phyloP scores from a whole-genome alignment of 1,284 basidiomycete species.

The Retiboletus fuscus region DNA sequence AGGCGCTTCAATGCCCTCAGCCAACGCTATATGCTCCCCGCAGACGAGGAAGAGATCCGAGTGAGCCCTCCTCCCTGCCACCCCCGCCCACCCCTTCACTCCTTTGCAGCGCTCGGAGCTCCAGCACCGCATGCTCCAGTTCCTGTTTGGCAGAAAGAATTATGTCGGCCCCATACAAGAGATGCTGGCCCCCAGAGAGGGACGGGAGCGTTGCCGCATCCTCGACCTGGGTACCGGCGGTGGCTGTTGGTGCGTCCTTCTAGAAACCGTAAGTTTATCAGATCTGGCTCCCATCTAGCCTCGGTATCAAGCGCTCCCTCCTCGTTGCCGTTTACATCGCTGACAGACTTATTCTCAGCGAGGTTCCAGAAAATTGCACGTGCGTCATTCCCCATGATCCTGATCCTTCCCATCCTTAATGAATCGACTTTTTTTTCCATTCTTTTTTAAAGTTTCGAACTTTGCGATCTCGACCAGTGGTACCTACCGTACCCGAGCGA shows the following conservation, averaged over 20 bases:
- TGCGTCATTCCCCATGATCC: conserved; percentile 49
- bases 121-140: conserved; percentile 71
- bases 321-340: conserved; percentile 23
- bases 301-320: conserved; percentile 55
- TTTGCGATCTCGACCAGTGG: conserved; percentile 70
- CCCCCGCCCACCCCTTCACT: conserved; percentile 8
- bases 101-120: conserved; percentile 65
- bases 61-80: conserved; percentile 48
- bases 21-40: conserved; percentile 67
- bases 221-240: conserved; percentile 77
- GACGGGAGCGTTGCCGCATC: conserved; percentile 54
- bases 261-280: conserved; percentile 23
- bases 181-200: conserved; percentile 53
- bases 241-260: conserved; percentile 62
- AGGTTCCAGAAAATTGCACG: conserved; percentile 76
- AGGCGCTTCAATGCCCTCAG: conserved; percentile 65
- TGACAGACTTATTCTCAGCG: conserved; percentile 51
- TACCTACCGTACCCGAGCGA: conserved; percentile 70
- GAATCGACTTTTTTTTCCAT: conserved; percentile 14
- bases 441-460: conserved; percentile 64
- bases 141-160: conserved; percentile 70
- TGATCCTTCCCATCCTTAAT: conserved; percentile 18
- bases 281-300: conserved; percentile 79
- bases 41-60: conserved; percentile 70
- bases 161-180: conserved; percentile 72